phyloP scores from a whole-genome alignment of 306 rosid species.

The cucumber (Cucumis sativus) region DNA sequence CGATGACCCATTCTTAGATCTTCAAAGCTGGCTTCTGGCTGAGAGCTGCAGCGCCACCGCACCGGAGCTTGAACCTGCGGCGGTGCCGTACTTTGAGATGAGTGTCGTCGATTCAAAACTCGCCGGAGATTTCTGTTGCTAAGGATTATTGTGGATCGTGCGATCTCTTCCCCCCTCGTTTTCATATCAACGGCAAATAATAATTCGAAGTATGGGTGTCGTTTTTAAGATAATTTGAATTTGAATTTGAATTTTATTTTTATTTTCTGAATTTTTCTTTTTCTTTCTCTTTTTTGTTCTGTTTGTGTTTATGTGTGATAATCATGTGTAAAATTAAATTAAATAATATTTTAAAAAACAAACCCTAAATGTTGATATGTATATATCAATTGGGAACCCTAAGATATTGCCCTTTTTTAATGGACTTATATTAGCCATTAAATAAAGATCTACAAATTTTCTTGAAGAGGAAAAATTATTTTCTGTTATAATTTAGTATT shows the following conservation, averaged over 20 bases:
- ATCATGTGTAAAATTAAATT: background rate
- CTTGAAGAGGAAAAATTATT: too few species aligned
- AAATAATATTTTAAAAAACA: background rate
- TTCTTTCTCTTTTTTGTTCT: background rate
- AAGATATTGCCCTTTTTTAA: background rate
- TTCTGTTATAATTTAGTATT: too few species aligned
- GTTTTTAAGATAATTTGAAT: background rate
- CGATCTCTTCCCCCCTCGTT: background rate
- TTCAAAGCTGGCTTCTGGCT: background rate
- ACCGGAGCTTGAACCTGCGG: background rate
- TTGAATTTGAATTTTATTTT: background rate
- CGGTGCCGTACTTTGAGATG: background rate
- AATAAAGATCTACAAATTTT: background rate
- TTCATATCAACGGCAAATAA: background rate
- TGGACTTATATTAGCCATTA: background rate
- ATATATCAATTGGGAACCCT: background rate
- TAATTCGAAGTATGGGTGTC: background rate
- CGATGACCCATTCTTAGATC: background rate
- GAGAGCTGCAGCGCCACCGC: background rate
- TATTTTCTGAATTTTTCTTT: background rate
- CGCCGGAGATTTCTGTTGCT: background rate
- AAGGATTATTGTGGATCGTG: background rate
- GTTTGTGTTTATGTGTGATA: background rate
- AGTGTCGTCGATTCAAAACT: background rate
- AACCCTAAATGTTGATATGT: background rate